A percentile compares a stretch with the other conserved stretches of the same genome.
Evolutionary conservation across 2,329 filamentous ascomycete genomes (phyloP).

Genomic region (Juglanconis oblonga): DNA sequence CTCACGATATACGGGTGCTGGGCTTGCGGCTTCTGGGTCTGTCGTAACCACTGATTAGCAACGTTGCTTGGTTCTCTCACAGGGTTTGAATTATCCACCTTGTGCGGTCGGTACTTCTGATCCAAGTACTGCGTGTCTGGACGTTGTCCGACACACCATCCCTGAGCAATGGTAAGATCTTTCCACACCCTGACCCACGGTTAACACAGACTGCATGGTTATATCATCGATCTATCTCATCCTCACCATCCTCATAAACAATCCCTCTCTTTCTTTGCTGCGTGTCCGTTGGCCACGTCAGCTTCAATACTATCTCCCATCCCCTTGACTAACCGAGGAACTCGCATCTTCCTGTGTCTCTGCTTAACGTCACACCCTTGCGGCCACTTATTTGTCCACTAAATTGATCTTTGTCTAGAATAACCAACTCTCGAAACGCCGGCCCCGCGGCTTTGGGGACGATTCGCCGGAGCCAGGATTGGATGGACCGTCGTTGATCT

Average conservation of each 20-base stretch:
- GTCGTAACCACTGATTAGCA: conserved; percentile 9
- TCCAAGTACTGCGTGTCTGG: conserved; percentile 24
- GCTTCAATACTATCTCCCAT: not conserved
- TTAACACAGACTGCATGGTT: conserved; percentile 43
- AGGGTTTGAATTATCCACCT: conserved; percentile 9
- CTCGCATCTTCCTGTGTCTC: not conserved
- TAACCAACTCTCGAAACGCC: conserved; percentile 40
- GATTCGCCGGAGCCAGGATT: conserved; percentile 33
- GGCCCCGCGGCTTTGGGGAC: conserved; percentile 38
- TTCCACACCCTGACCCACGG: conserved; percentile 31
- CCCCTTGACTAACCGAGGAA: not conserved
- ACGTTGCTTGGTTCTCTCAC: conserved; percentile 10
- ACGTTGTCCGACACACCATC: conserved; percentile 36
- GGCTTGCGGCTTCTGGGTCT: conserved; percentile 12
- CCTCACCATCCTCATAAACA: conserved; percentile 22
- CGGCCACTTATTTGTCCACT: conserved; percentile 23
- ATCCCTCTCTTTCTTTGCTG: conserved; percentile 5
- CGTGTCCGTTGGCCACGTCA: not conserved
- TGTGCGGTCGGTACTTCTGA: conserved; percentile 16
- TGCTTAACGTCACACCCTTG: not conserved
- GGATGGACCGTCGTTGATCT: conserved; percentile 27
- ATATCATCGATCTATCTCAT: conserved; percentile 35
- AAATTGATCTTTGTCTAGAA: conserved; percentile 33
- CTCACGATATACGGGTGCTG: conserved; percentile 5
- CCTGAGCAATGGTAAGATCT: conserved; percentile 47